phyloP scores from a whole-genome alignment of 2,329 filamentous ascomycete genomes.

The Hypomyces rosellus region DNA sequence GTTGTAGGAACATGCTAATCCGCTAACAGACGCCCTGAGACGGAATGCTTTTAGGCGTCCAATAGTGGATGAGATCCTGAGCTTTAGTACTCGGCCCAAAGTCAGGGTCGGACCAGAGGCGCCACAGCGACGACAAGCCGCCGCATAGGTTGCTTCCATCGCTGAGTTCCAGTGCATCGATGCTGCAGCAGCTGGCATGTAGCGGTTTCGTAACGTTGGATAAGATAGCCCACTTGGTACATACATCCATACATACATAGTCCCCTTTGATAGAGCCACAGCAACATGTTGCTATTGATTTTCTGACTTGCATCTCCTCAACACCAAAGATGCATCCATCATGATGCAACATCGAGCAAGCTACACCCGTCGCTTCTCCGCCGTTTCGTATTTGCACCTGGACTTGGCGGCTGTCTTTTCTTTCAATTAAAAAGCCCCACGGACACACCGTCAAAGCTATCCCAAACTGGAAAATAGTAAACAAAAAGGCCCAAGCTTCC shows the following conservation, averaged over 20 bases:
- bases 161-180: slow-evolving; percentile 3
- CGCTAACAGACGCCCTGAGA: slow-evolving; percentile 5
- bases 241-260: too few species aligned
- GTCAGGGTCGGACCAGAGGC: not conserved
- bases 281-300: not conserved
- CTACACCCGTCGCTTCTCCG: not conserved
- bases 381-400: not conserved
- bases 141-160: not conserved
- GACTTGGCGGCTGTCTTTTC: not conserved
- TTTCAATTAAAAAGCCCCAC: not conserved
- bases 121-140: slow-evolving; percentile 13
- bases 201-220: not conserved
- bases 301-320: not conserved
- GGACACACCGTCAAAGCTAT: slow-evolving; percentile 18
- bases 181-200: not conserved
- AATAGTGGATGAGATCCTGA: slow-evolving; percentile 3
- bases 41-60: not conserved
- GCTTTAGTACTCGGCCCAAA: not conserved
- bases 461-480: slow-evolving; percentile 35
- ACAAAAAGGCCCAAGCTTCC: slow-evolving; percentile 33
- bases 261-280: not conserved
- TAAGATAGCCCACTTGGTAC: too few species aligned
- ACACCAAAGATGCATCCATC: not conserved
- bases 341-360: not conserved
- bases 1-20: slow-evolving; percentile 3